Conservation (phyloP, 345 rosid species). For the Bretschneidera sinensis region DNA sequence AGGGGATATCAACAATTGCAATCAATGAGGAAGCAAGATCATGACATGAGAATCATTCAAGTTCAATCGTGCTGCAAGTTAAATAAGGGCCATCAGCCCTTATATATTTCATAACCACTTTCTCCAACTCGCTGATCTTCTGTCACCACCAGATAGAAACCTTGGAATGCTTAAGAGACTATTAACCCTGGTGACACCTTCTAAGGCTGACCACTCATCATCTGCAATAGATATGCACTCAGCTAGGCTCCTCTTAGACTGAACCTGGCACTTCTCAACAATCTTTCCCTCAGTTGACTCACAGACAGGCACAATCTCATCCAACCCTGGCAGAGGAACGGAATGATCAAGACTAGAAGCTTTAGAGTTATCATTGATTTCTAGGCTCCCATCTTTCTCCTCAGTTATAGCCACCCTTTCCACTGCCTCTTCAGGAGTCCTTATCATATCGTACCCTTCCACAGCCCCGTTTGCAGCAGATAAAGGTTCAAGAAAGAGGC, state of each 20-base stretch:
- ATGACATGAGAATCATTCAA: too few species aligned
- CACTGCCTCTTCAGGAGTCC: conserved; percentile 13
- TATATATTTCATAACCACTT: conserved; percentile 53
- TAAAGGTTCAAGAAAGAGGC: conserved; percentile 68
- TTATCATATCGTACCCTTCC: conserved; percentile 15
- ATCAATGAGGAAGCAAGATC: too few species aligned
- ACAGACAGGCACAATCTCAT: conserved; percentile 57
- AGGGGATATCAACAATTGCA: neutral
- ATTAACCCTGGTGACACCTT: conserved; percentile 84
- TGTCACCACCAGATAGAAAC: conserved; percentile 60
- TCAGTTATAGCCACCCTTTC: conserved; percentile 18
- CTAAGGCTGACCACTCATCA: conserved; percentile 94
- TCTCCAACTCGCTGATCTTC: conserved; percentile 69
- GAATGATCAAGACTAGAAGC: conserved; percentile 21
- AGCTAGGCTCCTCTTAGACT: conserved; percentile 64
- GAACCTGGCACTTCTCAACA: conserved; percentile 20
- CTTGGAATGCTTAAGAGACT: conserved; percentile 91
- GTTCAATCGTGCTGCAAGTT: neutral
- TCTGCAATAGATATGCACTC: conserved; percentile 67
- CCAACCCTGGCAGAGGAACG: conserved; percentile 28
- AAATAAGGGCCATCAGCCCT: neutral
- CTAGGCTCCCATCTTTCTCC: conserved; percentile 10
- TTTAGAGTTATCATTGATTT: conserved; percentile 10
- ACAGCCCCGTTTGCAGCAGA: conserved; percentile 20
- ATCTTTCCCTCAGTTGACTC: conserved; percentile 45